Base-by-base conservation (phyloP, 257 asterid genomes). In the Solanum pimpinellifolium region DNA sequence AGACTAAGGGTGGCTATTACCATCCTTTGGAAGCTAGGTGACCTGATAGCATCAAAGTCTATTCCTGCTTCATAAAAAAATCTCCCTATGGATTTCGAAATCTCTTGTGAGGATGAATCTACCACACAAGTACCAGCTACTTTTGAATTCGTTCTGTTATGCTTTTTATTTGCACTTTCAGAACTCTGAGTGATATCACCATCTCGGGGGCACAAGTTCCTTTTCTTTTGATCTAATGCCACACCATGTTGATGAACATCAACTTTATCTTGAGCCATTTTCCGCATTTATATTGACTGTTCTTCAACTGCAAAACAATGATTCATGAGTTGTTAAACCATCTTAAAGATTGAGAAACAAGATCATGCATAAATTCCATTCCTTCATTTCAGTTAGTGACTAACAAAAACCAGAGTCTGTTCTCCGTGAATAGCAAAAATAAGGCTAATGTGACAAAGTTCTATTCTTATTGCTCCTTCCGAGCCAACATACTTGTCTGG, bases 11-110 rank as follows among this genome's bases (percentile, higher is more conserved):
- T 88, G 42, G 91, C 47, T 23, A 82, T 89, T 39, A 92, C 52
- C 95, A 92, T 89, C 31, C 60, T 84, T 84, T 41, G 86, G 88
- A 95, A 95, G 91, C 86, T 91, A 21, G 90, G 92, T 7, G 90
- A 87, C 73, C 84, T 86, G 37, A 88, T 83, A 20, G 87, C 90
- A 31, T 89, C 46, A 20, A 91, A 81, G 72, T 91, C 95, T 23
- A 92, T 65, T 41, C 92, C 92, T 9, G 78, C 89, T 86, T 95
- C 95, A 21, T 87, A 89, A 23, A 95, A 86, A 87, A 92, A 93
- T 87, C 93, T 90, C 31, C 92, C 93, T 9, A 92, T 86, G 21
- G 37, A 27, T 88, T 83, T 87, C 37, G 90, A 93, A 2, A 87
- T 74, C 25, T 90, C 88, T 31, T 47, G 66, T 16, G 86, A 20